Evolutionary conservation across 139 green algal species (phyloP), one percentile per base, ranked within the genome.

Genomic region (Coelastrella sp.): DNA sequence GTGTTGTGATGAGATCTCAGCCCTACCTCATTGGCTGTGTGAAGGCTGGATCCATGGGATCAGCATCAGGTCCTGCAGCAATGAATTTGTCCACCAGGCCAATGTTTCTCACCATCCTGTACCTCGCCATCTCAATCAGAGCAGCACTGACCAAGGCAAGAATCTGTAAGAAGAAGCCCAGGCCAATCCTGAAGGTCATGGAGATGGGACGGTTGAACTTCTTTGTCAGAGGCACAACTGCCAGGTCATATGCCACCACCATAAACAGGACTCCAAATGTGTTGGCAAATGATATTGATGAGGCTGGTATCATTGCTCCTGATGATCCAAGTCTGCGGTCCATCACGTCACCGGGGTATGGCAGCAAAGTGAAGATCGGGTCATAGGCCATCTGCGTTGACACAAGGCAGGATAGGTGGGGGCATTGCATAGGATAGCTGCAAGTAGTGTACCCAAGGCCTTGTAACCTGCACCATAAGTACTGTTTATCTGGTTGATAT

Each of bases 271-370:
- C 86, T 35, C 72, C 80, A 72, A 89, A 89, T 23, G 88, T 92
- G 88, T 92, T 86, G 63, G 89, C 86, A 38, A 85, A 79, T 27
- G 76, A 86, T 32, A 92, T 83, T 32, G 86, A 81, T 7, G 85
- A 83, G 1, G 86, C 75, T 13, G 88, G 79, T 59, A 89, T 86
- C 51, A 40, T 38, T 57, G 40, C 40, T 43, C 23, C 30, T 23
- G 57, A 25, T 30, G 45, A 68, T 51, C 77, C 80, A 53, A 89
- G 59, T 19, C 51, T 64, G 21, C 82, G 67, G 78, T 93, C 78
- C 87, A 93, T 91, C 17, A 88, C 62, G n/a, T 86, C 71, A 41
- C 89, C 89, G 2, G 81, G 81, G 81, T 86, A 86, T n/a, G 81
- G 81, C 51, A 86, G 68, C 50, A 86, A 51, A 15, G 69, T 89